Percentiles rank a stretch among this genome's conserved stretches.
These are phyloP conservation scores for Gastrolobium bilobum DNA, from an alignment of 306 rosid genomes.

Conservation along the genomic window DNA sequence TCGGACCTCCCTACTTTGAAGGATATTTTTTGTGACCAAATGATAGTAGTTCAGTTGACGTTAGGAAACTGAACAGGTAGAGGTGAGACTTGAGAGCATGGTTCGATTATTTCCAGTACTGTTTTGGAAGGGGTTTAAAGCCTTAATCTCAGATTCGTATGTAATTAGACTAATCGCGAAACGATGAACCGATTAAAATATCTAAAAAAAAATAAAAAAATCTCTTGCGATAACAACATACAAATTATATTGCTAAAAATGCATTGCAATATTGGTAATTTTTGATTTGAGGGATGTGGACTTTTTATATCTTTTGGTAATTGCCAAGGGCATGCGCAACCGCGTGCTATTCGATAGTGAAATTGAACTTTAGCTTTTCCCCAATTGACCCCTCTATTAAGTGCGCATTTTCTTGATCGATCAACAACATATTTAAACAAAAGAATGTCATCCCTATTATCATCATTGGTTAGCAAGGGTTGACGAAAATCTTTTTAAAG, in stretches of 20 bases:
- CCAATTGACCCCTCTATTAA: conserved; percentile 53
- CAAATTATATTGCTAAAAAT: conserved; percentile 17
- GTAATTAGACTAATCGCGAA: too few relatives aligned
- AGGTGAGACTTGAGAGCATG: too few relatives aligned
- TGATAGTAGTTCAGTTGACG: too few relatives aligned
- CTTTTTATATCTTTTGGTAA: conserved; percentile 43
- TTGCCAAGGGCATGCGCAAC: conserved; percentile 58
- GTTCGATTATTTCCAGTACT: too few relatives aligned
- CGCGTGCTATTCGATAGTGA: conserved; percentile 52
- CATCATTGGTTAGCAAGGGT: conserved; percentile 51
- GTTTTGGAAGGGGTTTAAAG: too few relatives aligned
- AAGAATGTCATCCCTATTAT: conserved; percentile 28
- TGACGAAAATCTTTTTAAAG: conserved; percentile 49
- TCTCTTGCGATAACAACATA: not conserved
- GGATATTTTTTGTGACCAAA: too few relatives aligned
- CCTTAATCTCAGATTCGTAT: too few relatives aligned
- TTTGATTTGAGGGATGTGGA: conserved; percentile 42
- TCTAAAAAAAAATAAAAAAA: not conserved
- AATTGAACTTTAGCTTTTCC: conserved; percentile 44
- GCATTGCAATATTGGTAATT: conserved; percentile 5
- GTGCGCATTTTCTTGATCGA: conserved; percentile 64
- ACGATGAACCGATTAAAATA: too few relatives aligned
- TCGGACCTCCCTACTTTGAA: not conserved
- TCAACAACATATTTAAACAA: conserved; percentile 47
- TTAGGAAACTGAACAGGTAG: too few relatives aligned